A percentile compares a stretch with the other conserved stretches of the same genome.
These are phyloP conservation scores for Blastobotrys raffinosifermentans DNA, from an alignment of 1,139 yeast species.

Conservation along the genomic window DNA sequence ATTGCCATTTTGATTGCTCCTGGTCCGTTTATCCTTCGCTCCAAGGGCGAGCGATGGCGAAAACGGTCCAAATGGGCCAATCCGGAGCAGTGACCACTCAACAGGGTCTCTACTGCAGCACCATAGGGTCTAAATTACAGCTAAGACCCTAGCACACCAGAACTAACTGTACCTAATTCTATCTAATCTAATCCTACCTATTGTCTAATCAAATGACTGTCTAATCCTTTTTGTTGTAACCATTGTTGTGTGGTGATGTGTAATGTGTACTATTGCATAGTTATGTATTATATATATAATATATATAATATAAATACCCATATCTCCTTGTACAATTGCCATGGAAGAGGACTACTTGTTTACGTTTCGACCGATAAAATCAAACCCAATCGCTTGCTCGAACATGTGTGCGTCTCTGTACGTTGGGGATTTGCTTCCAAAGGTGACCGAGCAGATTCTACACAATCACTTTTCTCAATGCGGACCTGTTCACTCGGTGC, in stretches of 20 bases:
- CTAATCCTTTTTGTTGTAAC: too few relatives aligned
- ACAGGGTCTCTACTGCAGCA: too few relatives aligned
- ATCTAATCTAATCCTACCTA: too few relatives aligned
- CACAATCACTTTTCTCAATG: slow-evolving; percentile 34
- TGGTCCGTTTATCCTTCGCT: slow-evolving; percentile 13
- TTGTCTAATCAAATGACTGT: too few relatives aligned
- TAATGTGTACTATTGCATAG: not conserved
- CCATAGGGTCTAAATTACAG: too few relatives aligned
- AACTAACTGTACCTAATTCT: too few relatives aligned
- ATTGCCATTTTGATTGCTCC: slow-evolving; percentile 11
- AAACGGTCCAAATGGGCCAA: too few relatives aligned
- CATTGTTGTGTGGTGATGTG: too few relatives aligned
- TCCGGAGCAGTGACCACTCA: too few relatives aligned
- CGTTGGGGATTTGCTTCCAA: slow-evolving; percentile 43
- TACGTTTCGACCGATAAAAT: not conserved
- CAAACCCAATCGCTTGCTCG: not conserved
- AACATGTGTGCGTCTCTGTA: slow-evolving; percentile 32
- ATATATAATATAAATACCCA: not conserved
- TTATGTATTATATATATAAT: not conserved
- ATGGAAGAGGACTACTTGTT: not conserved
- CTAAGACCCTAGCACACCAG: too few relatives aligned
- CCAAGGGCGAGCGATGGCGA: slow-evolving; percentile 11
- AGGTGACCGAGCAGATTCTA: slow-evolving; percentile 38
- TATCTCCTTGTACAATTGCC: not conserved
- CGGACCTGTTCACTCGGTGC: slow-evolving; percentile 41